phyloP scores from a whole-genome alignment of 2,329 filamentous ascomycete species.

The Fusarium guadeloupense region DNA sequence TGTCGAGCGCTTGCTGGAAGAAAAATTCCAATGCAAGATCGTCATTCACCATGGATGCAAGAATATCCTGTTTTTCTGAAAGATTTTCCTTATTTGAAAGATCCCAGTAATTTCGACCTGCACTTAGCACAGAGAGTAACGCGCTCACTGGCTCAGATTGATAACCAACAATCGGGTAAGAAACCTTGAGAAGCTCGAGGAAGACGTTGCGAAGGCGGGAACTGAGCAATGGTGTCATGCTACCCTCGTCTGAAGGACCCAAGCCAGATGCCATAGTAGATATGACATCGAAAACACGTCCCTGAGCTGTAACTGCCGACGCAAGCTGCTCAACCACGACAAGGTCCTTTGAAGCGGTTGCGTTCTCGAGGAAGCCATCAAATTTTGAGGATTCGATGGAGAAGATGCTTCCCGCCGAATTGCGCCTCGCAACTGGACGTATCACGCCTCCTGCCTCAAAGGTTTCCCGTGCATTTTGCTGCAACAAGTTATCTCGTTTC shows the following conservation, averaged over 20 bases:
- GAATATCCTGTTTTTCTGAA: constrained; percentile 46
- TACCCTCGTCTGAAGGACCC: constrained; percentile 56
- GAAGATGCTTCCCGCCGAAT: constrained; percentile 69
- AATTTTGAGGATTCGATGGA: constrained; percentile 69
- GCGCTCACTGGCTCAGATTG: constrained; percentile 74
- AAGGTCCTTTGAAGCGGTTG: constrained; percentile 61
- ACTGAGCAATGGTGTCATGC: constrained; percentile 65
- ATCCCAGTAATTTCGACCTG: constrained; percentile 64
- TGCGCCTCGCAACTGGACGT: constrained; percentile 58
- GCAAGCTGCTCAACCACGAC: constrained; percentile 62
- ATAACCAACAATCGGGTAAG: constrained; percentile 74
- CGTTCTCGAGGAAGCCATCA: constrained; percentile 64
- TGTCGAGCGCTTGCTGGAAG: constrained; percentile 74
- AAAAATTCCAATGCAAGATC: constrained; percentile 63
- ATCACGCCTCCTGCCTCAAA: constrained; percentile 60
- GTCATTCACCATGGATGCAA: constrained; percentile 49
- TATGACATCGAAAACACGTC: constrained; percentile 64
- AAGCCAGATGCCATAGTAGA: constrained; percentile 59
- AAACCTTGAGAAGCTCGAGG: constrained; percentile 75
- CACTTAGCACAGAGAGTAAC: constrained; percentile 70
- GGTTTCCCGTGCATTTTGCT: constrained; percentile 66
- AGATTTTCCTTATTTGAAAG: constrained; percentile 52
- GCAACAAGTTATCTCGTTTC: constrained; percentile 65
- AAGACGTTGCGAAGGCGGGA: constrained; percentile 71
- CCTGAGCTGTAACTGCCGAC: constrained; percentile 57